Evolutionary conservation across 495 filamentous ascomycete species (phyloP), one percentile per base, ranked within the genome.

Genomic region (Thermochaetoides thermophila): DNA sequence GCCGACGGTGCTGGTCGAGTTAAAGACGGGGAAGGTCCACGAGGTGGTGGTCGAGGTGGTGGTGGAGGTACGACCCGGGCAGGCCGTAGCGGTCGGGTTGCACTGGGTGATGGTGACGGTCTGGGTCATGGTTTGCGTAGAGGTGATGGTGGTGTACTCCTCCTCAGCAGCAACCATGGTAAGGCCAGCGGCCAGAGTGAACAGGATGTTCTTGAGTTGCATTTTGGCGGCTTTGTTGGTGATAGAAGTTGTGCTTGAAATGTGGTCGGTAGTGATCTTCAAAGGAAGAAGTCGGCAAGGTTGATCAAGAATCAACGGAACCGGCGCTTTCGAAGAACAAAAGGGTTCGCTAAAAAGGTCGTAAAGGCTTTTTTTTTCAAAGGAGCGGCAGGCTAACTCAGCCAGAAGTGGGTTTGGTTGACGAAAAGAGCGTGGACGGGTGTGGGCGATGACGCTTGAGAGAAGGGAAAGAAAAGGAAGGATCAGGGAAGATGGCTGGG

Each of bases 91-190:
- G 21, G 51, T 55, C 7, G 60, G 55, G 45, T 55, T 61, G 55
- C 61, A 63, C 50, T 56, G 39, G 35, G 60, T 63, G 43, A 66
- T 57, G 43, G 64, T 66, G 47, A 63, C 44, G 18, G 60, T 63
- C 32, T 53, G 41, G 21, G 61, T 63, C 43, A 59, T 39, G 37
- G 57, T 60, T 34, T 51, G 48, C 17, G 59, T 63, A 38, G 59
- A 55, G 27, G 63, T 62, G 29, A 50, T 59, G 38, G 36, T 52
- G 27, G 38, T 47, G 29, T 46, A 37, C 28, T 23, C 34, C 26
- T 47, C 45, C 27, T 51, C 18, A 20, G 47, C 50, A 36, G 40
- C 31, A 18, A 41, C 49, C 36, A 54, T 20, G 19, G 51, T 38
- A 28, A 46, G 39, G 43, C 45, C 44, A 19, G 46, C 40, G 32